Percentiles rank a stretch among this genome's conserved stretches.
phyloP scores from a whole-genome alignment of 768 basidiomycete genomes.

The Lactarius vividus region DNA sequence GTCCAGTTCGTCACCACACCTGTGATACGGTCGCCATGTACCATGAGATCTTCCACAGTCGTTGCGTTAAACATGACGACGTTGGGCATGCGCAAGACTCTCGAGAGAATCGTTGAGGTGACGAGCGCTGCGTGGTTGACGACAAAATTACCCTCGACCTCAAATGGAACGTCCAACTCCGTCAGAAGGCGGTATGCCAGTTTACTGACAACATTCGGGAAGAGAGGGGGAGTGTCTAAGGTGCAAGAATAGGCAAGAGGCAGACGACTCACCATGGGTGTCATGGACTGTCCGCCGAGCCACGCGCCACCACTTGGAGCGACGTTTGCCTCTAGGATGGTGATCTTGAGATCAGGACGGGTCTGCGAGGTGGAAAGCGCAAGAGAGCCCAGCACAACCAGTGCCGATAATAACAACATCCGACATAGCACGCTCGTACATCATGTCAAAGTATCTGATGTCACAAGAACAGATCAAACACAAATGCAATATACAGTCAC shows the following conservation, averaged over 20 bases:
- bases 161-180: slow-evolving; percentile 68
- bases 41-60: slow-evolving; percentile 77
- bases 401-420: slow-evolving; percentile 78
- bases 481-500: slow-evolving; percentile 33
- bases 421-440: slow-evolving; percentile 73
- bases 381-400: slow-evolving; percentile 62
- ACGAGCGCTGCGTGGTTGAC: slow-evolving; percentile 82
- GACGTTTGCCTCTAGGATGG: slow-evolving; percentile 75
- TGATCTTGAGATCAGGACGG: slow-evolving; percentile 64
- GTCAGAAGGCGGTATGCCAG: slow-evolving; percentile 70
- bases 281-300: slow-evolving; percentile 79
- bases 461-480: neutral
- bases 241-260: too few relatives aligned
- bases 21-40: slow-evolving; percentile 53
- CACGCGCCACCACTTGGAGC: slow-evolving; percentile 68
- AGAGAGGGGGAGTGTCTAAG: neutral
- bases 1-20: slow-evolving; percentile 60
- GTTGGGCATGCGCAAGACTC: slow-evolving; percentile 66
- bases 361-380: slow-evolving; percentile 67
- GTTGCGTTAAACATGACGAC: slow-evolving; percentile 77
- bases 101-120: slow-evolving; percentile 71
- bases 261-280: slow-evolving; percentile 55
- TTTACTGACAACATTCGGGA: slow-evolving; percentile 64
- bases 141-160: slow-evolving; percentile 74
- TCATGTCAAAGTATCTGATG: slow-evolving; percentile 63